Evolutionary conservation across 2,329 filamentous ascomycete genomes (phyloP).

Genomic region (Paecilomyces variotii): DNA sequence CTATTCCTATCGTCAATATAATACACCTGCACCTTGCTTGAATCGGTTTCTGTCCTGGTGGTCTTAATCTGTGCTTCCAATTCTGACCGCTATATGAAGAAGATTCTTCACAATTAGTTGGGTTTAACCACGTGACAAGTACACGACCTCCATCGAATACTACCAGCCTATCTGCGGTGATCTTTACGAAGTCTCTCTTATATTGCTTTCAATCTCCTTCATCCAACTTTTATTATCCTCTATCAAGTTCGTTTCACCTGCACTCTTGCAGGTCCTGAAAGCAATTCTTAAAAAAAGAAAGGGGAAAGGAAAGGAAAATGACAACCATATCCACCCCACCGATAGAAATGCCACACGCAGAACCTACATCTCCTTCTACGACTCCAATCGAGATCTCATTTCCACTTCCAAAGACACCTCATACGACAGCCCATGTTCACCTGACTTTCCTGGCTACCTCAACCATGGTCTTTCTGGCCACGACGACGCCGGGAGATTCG

Average conservation of each 20-base stretch:
- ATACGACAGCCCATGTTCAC: conserved; percentile 52
- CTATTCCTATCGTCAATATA: neutral
- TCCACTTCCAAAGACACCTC: conserved; percentile 47
- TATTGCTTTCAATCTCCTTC: neutral
- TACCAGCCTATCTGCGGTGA: neutral
- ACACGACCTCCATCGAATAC: neutral
- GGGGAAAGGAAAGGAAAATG: conserved; percentile 9
- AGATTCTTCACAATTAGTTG: neutral
- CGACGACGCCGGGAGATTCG: conserved; percentile 40
- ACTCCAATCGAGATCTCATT: conserved; percentile 49
- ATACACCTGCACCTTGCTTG: neutral
- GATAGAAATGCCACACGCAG: conserved; percentile 7
- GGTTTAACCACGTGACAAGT: neutral
- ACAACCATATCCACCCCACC: conserved; percentile 5
- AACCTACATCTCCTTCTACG: conserved; percentile 17
- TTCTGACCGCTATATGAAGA: too few relatives aligned
- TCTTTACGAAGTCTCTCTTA: neutral
- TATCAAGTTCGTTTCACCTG: too few relatives aligned
- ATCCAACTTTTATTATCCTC: neutral
- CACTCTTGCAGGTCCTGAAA: too few relatives aligned
- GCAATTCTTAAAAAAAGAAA: neutral
- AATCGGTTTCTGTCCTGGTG: neutral
- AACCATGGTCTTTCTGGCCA: conserved; percentile 50
- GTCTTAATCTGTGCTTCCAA: neutral
- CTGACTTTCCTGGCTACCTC: conserved; percentile 47